These are phyloP conservation scores for Didymellaceae sp. DNA, from an alignment of 2,329 filamentous ascomycete genomes.

Conservation along the genomic window DNA sequence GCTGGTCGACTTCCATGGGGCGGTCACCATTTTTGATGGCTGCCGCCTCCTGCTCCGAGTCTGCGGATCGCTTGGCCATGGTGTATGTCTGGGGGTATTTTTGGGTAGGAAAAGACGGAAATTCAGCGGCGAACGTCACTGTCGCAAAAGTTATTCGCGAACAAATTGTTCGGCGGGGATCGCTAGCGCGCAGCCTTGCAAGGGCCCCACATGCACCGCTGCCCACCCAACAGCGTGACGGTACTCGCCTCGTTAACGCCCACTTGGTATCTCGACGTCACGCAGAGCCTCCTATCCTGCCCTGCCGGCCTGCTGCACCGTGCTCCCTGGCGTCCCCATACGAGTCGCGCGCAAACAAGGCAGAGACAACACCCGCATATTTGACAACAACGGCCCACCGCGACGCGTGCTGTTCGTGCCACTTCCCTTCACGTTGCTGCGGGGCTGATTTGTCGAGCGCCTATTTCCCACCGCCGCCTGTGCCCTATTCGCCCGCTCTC, in stretches of 20 bases:
- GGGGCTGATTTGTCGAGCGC: slow-evolving; percentile 34
- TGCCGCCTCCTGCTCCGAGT: slow-evolving; percentile 57
- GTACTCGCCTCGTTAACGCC: background rate
- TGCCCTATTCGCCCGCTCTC: slow-evolving; percentile 34
- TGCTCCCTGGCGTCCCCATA: slow-evolving; percentile 16
- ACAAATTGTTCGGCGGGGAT: slow-evolving; percentile 7
- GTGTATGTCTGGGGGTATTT: background rate
- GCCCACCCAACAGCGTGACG: background rate
- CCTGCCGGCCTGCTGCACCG: slow-evolving; percentile 7
- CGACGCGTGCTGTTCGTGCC: slow-evolving; percentile 36
- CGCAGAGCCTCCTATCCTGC: slow-evolving; percentile 18
- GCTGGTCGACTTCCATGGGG: slow-evolving; percentile 56
- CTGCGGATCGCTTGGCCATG: slow-evolving; percentile 68
- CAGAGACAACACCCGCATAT: background rate
- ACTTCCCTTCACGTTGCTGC: slow-evolving; percentile 29
- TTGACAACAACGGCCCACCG: background rate
- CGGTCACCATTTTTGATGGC: slow-evolving; percentile 68
- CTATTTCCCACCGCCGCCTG: slow-evolving; percentile 15
- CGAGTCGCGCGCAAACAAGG: slow-evolving; percentile 9
- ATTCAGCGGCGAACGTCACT: background rate
- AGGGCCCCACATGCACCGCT: background rate
- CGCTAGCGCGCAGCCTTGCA: slow-evolving; percentile 1
- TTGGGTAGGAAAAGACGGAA: background rate
- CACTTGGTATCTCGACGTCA: slow-evolving; percentile 7
- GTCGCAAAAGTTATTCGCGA: slow-evolving; percentile 1